phyloP scores from a whole-genome alignment of 1,284 basidiomycete species.

The Somion occarium region DNA sequence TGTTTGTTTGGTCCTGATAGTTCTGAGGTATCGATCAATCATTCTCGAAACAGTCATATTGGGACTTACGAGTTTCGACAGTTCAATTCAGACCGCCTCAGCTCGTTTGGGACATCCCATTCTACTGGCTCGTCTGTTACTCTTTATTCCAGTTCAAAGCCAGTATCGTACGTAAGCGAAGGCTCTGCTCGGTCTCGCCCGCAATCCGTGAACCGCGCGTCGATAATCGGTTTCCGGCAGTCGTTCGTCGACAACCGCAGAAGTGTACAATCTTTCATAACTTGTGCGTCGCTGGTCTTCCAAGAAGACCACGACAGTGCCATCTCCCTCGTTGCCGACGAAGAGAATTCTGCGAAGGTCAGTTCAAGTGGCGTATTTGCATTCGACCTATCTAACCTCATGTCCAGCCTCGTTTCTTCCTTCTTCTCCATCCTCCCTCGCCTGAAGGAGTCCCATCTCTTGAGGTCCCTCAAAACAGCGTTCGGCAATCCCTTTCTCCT shows the following conservation, averaged over 20 bases:
- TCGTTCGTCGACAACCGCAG: constrained; percentile 23
- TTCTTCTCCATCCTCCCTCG: constrained; percentile 15
- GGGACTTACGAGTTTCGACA: too few species aligned
- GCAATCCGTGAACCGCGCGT: constrained; percentile 24
- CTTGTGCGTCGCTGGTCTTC: constrained; percentile 14
- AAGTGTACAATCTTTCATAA: constrained; percentile 23
- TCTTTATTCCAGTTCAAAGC: constrained; percentile 9
- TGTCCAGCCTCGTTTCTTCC: constrained; percentile 14
- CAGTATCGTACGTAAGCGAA: constrained; percentile 7
- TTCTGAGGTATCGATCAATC: constrained; percentile 19
- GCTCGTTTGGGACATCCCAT: constrained; percentile 15
- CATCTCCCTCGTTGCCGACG: constrained; percentile 2
- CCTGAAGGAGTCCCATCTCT: constrained; percentile 9
- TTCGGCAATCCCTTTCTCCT: constrained; percentile 10
- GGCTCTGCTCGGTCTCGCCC: constrained; percentile 19
- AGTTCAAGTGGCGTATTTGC: not conserved
- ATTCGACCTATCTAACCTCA: not conserved
- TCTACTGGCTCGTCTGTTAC: constrained; percentile 23
- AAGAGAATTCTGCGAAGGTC: constrained; percentile 4
- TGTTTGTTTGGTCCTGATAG: constrained; percentile 1
- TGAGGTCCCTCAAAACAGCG: constrained; percentile 11
- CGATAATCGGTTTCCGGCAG: constrained; percentile 26
- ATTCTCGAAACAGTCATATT: too few species aligned
- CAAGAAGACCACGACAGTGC: not conserved
- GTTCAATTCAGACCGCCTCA: not conserved